Conservation (phyloP, 2,329 filamentous ascomycete species). For the Karstenula rhodostoma region DNA sequence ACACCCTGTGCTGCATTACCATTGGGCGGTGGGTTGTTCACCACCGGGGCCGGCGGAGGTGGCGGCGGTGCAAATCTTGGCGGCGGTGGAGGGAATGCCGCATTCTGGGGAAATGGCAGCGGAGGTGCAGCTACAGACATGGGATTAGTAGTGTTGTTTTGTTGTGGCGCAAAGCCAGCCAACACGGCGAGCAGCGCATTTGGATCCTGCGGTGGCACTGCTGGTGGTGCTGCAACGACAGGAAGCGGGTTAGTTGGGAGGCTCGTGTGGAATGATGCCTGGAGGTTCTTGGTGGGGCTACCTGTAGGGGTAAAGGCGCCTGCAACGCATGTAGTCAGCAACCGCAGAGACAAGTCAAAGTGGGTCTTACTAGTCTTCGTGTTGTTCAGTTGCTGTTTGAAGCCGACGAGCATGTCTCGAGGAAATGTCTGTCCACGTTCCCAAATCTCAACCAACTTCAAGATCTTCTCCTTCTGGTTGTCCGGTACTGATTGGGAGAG, state of each 20-base stretch:
- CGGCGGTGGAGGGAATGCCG: slow-evolving; percentile 36
- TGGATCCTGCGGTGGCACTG: slow-evolving; percentile 34
- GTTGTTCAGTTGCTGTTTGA: slow-evolving; percentile 80
- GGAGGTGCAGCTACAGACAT: slow-evolving; percentile 31
- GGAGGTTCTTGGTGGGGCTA: slow-evolving; percentile 38
- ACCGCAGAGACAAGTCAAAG: background rate
- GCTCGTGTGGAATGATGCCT: slow-evolving; percentile 27
- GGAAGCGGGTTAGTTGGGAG: slow-evolving; percentile 40
- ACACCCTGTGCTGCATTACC: slow-evolving; percentile 34
- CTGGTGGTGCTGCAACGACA: slow-evolving; percentile 27
- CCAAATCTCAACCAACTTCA: slow-evolving; percentile 97
- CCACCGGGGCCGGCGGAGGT: slow-evolving; percentile 24
- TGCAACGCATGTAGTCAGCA: slow-evolving; percentile 15
- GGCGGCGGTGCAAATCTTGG: slow-evolving; percentile 45
- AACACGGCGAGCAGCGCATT: slow-evolving; percentile 46
- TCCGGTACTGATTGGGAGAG: slow-evolving; percentile 86
- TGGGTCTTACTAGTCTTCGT: slow-evolving; percentile 69
- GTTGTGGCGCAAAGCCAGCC: slow-evolving; percentile 38
- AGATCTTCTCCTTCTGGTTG: slow-evolving; percentile 97
- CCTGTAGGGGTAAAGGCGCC: slow-evolving; percentile 35
- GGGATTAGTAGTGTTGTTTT: slow-evolving; percentile 39
- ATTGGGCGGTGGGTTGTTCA: slow-evolving; percentile 29
- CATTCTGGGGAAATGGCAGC: slow-evolving; percentile 39
- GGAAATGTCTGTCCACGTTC: slow-evolving; percentile 95
- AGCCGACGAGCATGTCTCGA: slow-evolving; percentile 75